These are phyloP conservation scores for Debaryomycetaceae sp. DNA, from an alignment of 1,139 yeast species.

Conservation along the genomic window DNA sequence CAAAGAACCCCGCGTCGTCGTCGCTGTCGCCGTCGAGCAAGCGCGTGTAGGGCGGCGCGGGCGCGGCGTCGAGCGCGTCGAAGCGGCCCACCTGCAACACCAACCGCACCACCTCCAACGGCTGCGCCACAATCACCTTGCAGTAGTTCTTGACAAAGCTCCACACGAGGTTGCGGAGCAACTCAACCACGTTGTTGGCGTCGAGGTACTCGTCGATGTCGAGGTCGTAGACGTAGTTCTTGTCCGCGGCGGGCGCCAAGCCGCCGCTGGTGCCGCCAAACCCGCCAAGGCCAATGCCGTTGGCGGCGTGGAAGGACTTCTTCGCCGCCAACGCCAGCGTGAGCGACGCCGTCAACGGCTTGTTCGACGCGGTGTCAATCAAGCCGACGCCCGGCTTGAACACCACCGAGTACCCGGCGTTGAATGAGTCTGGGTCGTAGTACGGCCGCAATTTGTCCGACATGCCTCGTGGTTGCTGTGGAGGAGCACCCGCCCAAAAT, in stretches of 20 bases:
- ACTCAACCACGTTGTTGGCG: slow-evolving; percentile 49
- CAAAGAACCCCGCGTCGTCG: slow-evolving; percentile 1
- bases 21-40: slow-evolving; percentile 10
- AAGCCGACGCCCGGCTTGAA: slow-evolving; percentile 61
- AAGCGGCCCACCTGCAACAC: slow-evolving; percentile 77
- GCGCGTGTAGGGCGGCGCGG: slow-evolving; percentile 3
- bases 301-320: slow-evolving; percentile 9
- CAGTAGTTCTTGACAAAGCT: slow-evolving; percentile 66
- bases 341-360: slow-evolving; percentile 28
- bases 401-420: slow-evolving; percentile 61
- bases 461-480: slow-evolving; percentile 3
- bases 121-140: slow-evolving; percentile 71
- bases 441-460: slow-evolving; percentile 54
- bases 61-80: slow-evolving; percentile 15
- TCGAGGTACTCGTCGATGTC: slow-evolving; percentile 69
- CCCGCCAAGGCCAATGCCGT: slow-evolving; percentile 12
- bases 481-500: neutral
- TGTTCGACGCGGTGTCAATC: slow-evolving; percentile 35
- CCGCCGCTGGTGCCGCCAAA: slow-evolving; percentile 9
- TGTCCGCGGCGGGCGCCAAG: slow-evolving; percentile 17
- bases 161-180: slow-evolving; percentile 49
- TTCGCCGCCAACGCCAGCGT: slow-evolving; percentile 17
- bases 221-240: slow-evolving; percentile 56
- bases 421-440: slow-evolving; percentile 65
- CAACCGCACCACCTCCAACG: slow-evolving; percentile 79